Evolutionary conservation across 345 rosid species (phyloP), one percentile per base, ranked within the genome.

Genomic region (Iberis pinnata): DNA sequence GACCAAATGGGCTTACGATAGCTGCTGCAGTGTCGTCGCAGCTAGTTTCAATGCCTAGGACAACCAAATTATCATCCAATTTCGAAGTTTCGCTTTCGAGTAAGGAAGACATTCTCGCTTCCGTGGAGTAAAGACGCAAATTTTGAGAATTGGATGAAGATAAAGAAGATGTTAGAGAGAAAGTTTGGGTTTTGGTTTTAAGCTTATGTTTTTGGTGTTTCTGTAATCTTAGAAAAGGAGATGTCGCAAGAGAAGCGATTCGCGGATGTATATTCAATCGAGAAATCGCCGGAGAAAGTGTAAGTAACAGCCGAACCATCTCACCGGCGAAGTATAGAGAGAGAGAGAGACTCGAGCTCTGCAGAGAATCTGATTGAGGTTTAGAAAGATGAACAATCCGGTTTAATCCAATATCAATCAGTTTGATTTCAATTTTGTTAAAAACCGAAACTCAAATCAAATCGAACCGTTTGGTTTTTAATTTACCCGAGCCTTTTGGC

Each of bases 11-110:
- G 36, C 84, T 67, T 67, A 90, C 98, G 13, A 90, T 72, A 60
- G 98, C 98, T 18, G 95, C 96, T 0, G 98, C 98, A 8, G 98
- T 90, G 78, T 87, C 96, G 37, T 90, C 96, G 40, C 98, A 90
- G 74, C 98, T 87, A 14, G 89, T 90, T 71, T 90, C 98, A 60
- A 90, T 84, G 27, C 98, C 98, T 14, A 90, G 80, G 61, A 90
- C 83, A 26, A 87, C 73, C 75, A 90, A 75, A 64, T 77, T 81
- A 31, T 73, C 81, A 33, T 49, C 73, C 3, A 43, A 12, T 35
- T 22, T 45, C 38, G 32, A 24, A 51, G 1, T 18, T 44, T 54
- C 42, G 8, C 31, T 32, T 16, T 8, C 12, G 41, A 40, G 12
- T 39, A 33, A 18, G 2, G 35, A 48, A 10, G 19, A 40, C 2